Evolutionary conservation across 1,139 yeast genomes (phyloP).

Genomic region (Debaryomyces fabryi): DNA sequence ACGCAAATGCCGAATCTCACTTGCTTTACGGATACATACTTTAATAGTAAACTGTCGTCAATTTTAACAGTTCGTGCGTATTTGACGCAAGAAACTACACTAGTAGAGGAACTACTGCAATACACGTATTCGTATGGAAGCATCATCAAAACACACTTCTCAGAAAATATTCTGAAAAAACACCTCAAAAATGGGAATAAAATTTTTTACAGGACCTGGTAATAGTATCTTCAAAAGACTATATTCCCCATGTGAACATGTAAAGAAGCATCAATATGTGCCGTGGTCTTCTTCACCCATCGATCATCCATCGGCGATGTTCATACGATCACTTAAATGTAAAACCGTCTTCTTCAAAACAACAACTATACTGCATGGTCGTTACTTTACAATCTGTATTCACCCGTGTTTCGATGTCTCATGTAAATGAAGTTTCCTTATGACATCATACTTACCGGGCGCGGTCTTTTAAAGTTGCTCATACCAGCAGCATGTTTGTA

Average conservation of each 20-base stretch:
- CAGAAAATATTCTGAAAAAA: background rate
- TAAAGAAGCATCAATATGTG: background rate
- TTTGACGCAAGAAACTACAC: background rate
- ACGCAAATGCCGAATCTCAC: background rate
- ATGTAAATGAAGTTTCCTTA: slow-evolving; percentile 3
- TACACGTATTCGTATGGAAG: background rate
- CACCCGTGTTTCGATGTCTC: background rate
- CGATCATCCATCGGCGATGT: background rate
- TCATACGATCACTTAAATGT: background rate
- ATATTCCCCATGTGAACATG: background rate
- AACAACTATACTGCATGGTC: background rate
- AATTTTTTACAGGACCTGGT: background rate
- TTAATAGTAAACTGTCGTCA: background rate
- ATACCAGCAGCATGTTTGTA: background rate
- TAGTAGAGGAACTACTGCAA: background rate
- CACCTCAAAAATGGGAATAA: background rate
- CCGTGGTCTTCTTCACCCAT: background rate
- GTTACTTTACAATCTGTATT: background rate
- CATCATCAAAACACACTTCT: background rate
- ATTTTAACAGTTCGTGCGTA: background rate
- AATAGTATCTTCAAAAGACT: background rate
- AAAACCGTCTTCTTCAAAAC: background rate
- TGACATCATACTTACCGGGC: background rate
- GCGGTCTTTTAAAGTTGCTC: background rate
- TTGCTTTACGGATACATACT: background rate